phyloP scores from a whole-genome alignment of 805 yeast species.

The Yamadazyma nakazawae region DNA sequence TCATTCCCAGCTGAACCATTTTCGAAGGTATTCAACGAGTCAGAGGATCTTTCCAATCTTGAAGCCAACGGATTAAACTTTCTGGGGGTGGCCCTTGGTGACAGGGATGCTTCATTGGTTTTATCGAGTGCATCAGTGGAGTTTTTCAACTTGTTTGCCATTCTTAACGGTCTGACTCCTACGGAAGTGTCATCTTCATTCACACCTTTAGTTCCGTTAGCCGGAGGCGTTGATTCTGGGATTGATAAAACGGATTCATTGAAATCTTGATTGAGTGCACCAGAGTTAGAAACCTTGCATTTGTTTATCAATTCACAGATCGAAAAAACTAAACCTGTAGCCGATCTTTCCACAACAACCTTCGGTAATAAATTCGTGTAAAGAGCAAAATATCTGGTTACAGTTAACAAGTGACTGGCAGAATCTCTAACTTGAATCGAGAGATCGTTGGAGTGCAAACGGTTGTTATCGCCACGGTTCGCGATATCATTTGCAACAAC shows the following conservation, averaged over 20 bases:
- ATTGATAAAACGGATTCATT: not conserved
- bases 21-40: conserved; percentile 18
- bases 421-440: conserved; percentile 57
- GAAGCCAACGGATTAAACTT: conserved; percentile 19
- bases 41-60: conserved; percentile 18
- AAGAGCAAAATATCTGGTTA: conserved; percentile 69
- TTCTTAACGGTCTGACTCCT: conserved; percentile 66
- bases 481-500: conserved; percentile 43
- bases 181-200: conserved; percentile 1
- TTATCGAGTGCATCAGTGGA: not conserved
- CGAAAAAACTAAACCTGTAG: conserved; percentile 67
- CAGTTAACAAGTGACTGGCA: conserved; percentile 69
- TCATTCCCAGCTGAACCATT: conserved; percentile 11
- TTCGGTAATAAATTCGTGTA: conserved; percentile 66
- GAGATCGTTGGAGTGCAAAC: conserved; percentile 32
- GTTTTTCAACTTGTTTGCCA: conserved; percentile 49
- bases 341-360: conserved; percentile 68
- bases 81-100: not conserved
- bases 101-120: not conserved
- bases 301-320: conserved; percentile 53
- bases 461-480: conserved; percentile 25
- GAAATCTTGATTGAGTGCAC: not conserved
- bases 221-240: not conserved
- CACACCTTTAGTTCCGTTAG: not conserved
- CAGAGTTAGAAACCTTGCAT: conserved; percentile 9